Percentiles rank a stretch among this genome's conserved stretches.
phyloP scores from a whole-genome alignment of 306 rosid species.

The Ziziphus jujuba region DNA sequence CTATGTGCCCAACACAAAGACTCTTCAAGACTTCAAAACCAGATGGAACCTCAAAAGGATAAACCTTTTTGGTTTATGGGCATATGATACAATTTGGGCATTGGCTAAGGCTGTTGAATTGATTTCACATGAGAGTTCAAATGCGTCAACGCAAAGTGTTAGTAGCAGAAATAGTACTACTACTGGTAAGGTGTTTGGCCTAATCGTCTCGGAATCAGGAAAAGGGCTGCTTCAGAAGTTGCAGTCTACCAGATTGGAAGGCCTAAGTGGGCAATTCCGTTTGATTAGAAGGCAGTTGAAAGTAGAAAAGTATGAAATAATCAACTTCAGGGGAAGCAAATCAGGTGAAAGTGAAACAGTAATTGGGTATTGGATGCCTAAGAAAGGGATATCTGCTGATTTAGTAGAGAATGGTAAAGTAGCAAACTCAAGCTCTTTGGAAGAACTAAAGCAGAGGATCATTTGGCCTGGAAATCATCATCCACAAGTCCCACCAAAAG shows the following conservation, averaged over 20 bases:
- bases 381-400: not conserved
- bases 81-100: slow-evolving; percentile 42
- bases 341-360: slow-evolving; percentile 26
- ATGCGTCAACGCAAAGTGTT: not conserved
- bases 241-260: not conserved
- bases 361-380: slow-evolving; percentile 31
- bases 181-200: not conserved
- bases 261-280: slow-evolving; percentile 28
- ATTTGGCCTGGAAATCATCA: slow-evolving; percentile 38
- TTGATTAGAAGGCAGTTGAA: slow-evolving; percentile 33
- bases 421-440: not conserved
- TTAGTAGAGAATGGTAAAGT: not conserved
- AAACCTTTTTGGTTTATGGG: slow-evolving; percentile 30
- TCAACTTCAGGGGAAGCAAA: slow-evolving; percentile 29
- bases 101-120: slow-evolving; percentile 15
- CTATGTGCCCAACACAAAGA: not conserved
- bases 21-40: slow-evolving; percentile 16
- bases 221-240: not conserved
- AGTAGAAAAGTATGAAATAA: slow-evolving; percentile 25
- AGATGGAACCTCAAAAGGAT: not conserved
- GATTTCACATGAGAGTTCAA: not conserved
- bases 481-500: slow-evolving; percentile 22
- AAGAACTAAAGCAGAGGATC: slow-evolving; percentile 15
- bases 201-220: slow-evolving; percentile 8
- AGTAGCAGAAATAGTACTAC: not conserved